Evolutionary conservation across 2,329 filamentous ascomycete genomes (phyloP).

Genomic region (Fusarium sterilihyphosum): DNA sequence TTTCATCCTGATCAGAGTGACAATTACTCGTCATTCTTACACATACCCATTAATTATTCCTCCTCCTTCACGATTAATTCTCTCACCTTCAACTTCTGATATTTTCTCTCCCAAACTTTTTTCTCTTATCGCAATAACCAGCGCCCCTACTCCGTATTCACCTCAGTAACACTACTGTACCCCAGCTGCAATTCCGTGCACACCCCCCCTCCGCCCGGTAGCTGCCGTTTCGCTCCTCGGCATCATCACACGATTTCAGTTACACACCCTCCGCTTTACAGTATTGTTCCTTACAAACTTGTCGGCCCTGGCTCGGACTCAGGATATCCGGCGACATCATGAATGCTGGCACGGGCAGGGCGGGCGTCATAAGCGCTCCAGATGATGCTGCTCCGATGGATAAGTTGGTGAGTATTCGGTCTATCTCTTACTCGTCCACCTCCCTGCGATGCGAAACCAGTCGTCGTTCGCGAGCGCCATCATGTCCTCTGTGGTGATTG

Average conservation of each 20-base stretch:
- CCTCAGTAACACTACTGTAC: constrained; percentile 24
- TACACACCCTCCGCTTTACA: constrained; percentile 45
- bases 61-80: neutral
- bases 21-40: neutral
- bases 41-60: constrained; percentile 6
- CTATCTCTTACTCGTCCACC: constrained; percentile 6
- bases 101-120: neutral
- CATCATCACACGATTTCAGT: constrained; percentile 49
- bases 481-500: constrained; percentile 7
- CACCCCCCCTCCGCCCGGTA: constrained; percentile 43
- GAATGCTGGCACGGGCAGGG: constrained; percentile 61
- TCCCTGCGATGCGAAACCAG: constrained; percentile 25
- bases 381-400: constrained; percentile 64
- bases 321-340: constrained; percentile 45
- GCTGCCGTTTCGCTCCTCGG: constrained; percentile 44
- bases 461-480: constrained; percentile 2
- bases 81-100: neutral
- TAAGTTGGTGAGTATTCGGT: constrained; percentile 63
- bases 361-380: constrained; percentile 65
- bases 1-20: constrained; percentile 3
- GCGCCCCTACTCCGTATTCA: neutral
- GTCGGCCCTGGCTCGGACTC: constrained; percentile 41
- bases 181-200: constrained; percentile 41
- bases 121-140: constrained; percentile 11
- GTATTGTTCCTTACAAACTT: constrained; percentile 28